phyloP scores from a whole-genome alignment of 2,329 filamentous ascomycete species.

The Alternaria atra region DNA sequence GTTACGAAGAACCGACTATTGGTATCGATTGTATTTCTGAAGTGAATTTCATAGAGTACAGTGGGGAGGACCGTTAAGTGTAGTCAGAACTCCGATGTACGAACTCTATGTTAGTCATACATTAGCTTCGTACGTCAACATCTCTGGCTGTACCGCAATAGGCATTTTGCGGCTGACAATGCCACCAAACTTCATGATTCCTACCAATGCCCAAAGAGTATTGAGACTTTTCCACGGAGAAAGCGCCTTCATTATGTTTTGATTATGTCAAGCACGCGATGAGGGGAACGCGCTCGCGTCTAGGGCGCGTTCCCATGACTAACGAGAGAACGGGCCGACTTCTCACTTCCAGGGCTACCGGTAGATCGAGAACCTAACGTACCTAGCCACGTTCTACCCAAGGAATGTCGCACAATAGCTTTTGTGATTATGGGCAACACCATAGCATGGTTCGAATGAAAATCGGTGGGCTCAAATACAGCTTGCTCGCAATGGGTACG shows the following conservation, averaged over 20 bases:
- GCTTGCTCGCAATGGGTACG: too few relatives aligned
- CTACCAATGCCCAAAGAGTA: background rate
- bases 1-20: background rate
- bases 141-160: too few relatives aligned
- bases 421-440: background rate
- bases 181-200: background rate
- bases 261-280: background rate
- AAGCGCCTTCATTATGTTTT: background rate
- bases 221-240: slow-evolving; percentile 2
- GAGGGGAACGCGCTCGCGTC: background rate
- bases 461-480: too few relatives aligned
- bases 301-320: background rate
- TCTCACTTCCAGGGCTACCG: background rate
- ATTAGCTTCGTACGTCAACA: too few relatives aligned
- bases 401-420: background rate
- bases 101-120: too few relatives aligned
- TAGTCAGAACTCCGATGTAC: too few relatives aligned
- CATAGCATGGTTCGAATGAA: too few relatives aligned
- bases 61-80: background rate
- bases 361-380: too few relatives aligned
- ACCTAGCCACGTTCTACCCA: too few relatives aligned
- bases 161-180: too few relatives aligned
- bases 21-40: background rate
- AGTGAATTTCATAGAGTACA: background rate
- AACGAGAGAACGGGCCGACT: background rate